Percentiles rank a stretch among this genome's conserved stretches.
Conservation (phyloP, 352 stramenopile genomes). For the Pythium sukuiense region DNA sequence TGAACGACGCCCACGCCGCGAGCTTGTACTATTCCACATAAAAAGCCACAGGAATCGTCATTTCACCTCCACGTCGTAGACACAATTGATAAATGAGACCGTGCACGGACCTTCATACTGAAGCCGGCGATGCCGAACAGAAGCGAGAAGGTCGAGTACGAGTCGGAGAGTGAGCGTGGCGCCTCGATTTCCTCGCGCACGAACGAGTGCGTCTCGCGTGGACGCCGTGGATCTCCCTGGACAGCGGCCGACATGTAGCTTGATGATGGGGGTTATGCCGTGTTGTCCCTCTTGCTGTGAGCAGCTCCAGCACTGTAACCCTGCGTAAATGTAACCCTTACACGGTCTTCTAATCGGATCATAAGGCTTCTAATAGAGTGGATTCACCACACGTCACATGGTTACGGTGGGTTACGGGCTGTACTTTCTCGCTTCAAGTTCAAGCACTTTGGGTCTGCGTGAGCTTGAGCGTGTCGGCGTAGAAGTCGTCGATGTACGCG, state of each 20-base stretch:
- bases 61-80: not conserved
- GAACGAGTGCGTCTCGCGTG: slow-evolving; percentile 69
- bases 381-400: not conserved
- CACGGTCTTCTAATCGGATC: not conserved
- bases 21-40: slow-evolving; percentile 49
- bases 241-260: slow-evolving; percentile 23
- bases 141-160: slow-evolving; percentile 70
- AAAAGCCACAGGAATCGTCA: not conserved
- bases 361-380: not conserved
- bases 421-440: not conserved
- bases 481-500: slow-evolving; percentile 69
- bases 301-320: not conserved
- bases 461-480: slow-evolving; percentile 40
- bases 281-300: slow-evolving; percentile 1
- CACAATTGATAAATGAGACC: not conserved
- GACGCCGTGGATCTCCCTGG: slow-evolving; percentile 55
- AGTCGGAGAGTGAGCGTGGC: slow-evolving; percentile 34
- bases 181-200: slow-evolving; percentile 52
- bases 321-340: not conserved
- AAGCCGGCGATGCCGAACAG: slow-evolving; percentile 57
- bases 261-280: not conserved
- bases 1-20: slow-evolving; percentile 62
- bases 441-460: slow-evolving; percentile 23
- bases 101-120: slow-evolving; percentile 51
- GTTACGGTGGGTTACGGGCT: not conserved